Percentiles rank a stretch among this genome's conserved stretches.
Evolutionary conservation across 2,329 filamentous ascomycete species (phyloP).

Genomic region (Clarireedia homoeocarpa): DNA sequence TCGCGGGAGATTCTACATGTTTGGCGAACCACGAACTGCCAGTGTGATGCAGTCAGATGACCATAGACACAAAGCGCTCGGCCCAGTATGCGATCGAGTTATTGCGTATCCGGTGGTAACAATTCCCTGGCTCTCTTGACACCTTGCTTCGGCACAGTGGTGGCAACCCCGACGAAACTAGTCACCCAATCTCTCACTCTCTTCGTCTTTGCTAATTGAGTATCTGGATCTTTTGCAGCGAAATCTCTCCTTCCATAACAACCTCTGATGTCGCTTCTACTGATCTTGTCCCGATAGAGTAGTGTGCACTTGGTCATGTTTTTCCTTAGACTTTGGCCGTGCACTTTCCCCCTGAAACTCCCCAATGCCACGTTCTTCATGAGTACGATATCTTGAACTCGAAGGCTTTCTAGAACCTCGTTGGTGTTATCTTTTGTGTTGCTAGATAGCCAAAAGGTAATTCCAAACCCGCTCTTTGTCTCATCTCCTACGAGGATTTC

Average conservation of each 20-base stretch:
- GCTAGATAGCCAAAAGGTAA: conserved; percentile 72
- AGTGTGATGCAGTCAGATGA: too few species aligned
- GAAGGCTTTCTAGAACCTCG: conserved; percentile 38
- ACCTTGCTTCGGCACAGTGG: not conserved
- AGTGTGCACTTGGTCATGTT: conserved; percentile 63
- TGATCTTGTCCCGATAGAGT: conserved; percentile 48
- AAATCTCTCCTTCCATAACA: conserved; percentile 49
- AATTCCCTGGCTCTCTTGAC: conserved; percentile 7
- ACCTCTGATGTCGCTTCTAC: conserved; percentile 45
- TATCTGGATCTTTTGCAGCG: conserved; percentile 27
- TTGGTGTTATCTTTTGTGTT: conserved; percentile 22
- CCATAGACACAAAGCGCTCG: not conserved
- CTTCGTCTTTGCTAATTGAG: conserved; percentile 54
- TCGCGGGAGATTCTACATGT: too few species aligned
- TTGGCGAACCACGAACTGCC: too few species aligned
- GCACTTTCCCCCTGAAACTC: conserved; percentile 68
- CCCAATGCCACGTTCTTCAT: conserved; percentile 72
- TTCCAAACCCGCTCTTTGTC: conserved; percentile 68
- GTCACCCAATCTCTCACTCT: conserved; percentile 69
- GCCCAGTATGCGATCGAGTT: not conserved
- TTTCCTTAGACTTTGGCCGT: conserved; percentile 72
- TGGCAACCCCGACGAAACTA: conserved; percentile 50
- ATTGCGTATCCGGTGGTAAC: conserved; percentile 19
- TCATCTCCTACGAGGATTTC: conserved; percentile 82
- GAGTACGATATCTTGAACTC: conserved; percentile 69